Evolutionary conservation across 495 filamentous ascomycete genomes (phyloP), one percentile per base, ranked within the genome.

Genomic region (Bacidia gigantensis): DNA sequence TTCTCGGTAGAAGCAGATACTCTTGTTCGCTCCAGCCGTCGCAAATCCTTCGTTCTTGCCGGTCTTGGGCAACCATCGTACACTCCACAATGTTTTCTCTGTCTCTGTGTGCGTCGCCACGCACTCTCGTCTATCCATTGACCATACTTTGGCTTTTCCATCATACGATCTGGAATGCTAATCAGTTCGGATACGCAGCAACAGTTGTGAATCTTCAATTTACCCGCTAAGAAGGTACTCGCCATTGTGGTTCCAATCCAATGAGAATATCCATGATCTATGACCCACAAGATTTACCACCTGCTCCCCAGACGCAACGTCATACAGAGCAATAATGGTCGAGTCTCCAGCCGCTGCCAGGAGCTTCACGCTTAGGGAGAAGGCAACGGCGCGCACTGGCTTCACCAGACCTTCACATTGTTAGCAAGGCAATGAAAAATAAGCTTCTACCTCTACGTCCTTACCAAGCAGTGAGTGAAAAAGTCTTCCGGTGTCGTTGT

Each of bases 81-180:
- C 88, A 51, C 74, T 74, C 87, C 93, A 96, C 26, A 97, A 59
- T 1, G 85, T 80, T 57, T 84, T 83, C 50, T 93, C 89, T 2
- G 83, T 87, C 67, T 97, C 88, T 22, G 81, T 85, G 63, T 95
- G 89, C 18, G 93, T 97, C 35, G 92, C 89, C 35, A 98, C 90
- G 64, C 92, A 97, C 18, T 71, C 71, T 40, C 80, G 78, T 48
- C 76, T 77, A 23, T 93, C 85, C 41, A 93, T 79, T 3, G 85
- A 87, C 92, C 92, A 97, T 32, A 97, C 87, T 64, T 94, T 95
- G 22, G 82, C 84, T 65, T 94, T 96, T 26, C 90, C 90, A 61
- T 97, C 89, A 9, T 55, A 59, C 35, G 50, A 44, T 3, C 58
- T 58, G 29, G 2, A 2, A 43, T 3, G 5, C 12, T 26, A 3